These are phyloP conservation scores for Dittrichia graveolens DNA, from an alignment of 129 eudicot genomes.

Conservation along the genomic window DNA sequence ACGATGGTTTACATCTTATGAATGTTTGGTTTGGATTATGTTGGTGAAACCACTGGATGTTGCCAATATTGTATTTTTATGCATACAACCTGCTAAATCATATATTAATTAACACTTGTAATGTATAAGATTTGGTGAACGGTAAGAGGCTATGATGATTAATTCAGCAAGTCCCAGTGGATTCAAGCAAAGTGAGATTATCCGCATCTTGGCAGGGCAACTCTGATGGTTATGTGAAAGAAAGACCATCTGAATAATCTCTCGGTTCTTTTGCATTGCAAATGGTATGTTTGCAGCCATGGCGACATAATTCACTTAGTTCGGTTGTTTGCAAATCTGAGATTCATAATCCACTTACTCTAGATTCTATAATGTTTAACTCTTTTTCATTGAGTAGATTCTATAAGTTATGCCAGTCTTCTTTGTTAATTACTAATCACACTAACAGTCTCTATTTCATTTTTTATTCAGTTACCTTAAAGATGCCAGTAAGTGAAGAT, in stretches of 20 bases:
- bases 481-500: no score
- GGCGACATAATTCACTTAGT: neutral
- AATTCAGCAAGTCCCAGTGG: neutral
- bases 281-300: conserved; percentile 16
- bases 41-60: no score
- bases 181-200: neutral
- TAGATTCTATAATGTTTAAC: no score
- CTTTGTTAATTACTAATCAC: no score
- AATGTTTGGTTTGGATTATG: no score
- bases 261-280: neutral
- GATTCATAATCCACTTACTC: conserved; percentile 19
- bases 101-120: neutral
- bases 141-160: neutral
- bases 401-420: no score
- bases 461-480: no score
- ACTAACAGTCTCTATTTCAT: no score
- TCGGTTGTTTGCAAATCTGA: conserved; percentile 7
- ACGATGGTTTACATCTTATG: no score
- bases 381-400: no score
- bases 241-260: neutral
- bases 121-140: neutral
- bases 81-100: neutral
- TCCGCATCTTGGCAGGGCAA: neutral
- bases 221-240: neutral
- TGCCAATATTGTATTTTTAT: neutral